A percentile compares a stretch with the other conserved stretches of the same genome.
phyloP scores from a whole-genome alignment of 78 protist genomes.

The Abeoforma whisleri region DNA sequence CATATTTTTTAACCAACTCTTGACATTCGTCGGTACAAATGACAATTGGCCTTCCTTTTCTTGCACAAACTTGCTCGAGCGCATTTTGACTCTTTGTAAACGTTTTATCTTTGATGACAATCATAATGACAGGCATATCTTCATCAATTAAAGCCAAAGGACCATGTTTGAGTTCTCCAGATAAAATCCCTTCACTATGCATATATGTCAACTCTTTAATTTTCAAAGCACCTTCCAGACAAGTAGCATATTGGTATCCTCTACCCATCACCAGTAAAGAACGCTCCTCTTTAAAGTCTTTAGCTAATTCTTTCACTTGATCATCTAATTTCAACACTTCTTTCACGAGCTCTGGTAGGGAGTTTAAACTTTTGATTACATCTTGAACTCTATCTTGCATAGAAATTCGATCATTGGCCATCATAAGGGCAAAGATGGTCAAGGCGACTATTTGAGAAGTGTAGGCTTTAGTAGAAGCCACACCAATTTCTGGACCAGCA shows the following conservation, averaged over 20 bases:
- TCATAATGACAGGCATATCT: slow-evolving; percentile 64
- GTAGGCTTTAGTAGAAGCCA: slow-evolving; percentile 97
- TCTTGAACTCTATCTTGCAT: slow-evolving; percentile 19
- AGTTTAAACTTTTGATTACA: slow-evolving; percentile 23
- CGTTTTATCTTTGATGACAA: slow-evolving; percentile 45
- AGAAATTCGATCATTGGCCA: slow-evolving; percentile 45
- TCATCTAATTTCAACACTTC: slow-evolving; percentile 30
- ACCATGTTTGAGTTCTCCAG: slow-evolving; percentile 96
- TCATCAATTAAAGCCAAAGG: slow-evolving; percentile 87
- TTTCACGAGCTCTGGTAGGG: slow-evolving; percentile 22
- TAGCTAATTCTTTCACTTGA: slow-evolving; percentile 51
- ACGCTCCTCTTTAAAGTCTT: slow-evolving; percentile 30
- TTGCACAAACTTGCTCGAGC: slow-evolving; percentile 51
- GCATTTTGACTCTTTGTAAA: slow-evolving; percentile 37
- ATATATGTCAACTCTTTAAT: slow-evolving; percentile 88
- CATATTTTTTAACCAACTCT: neutral
- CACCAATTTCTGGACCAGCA: slow-evolving; percentile 95
- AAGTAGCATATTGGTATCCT: slow-evolving; percentile 74
- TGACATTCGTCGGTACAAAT: slow-evolving; percentile 38
- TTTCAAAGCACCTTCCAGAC: slow-evolving; percentile 87
- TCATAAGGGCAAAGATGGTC: slow-evolving; percentile 48
- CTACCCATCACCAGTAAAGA: slow-evolving; percentile 79
- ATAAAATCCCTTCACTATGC: slow-evolving; percentile 82
- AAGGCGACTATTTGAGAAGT: slow-evolving; percentile 68
- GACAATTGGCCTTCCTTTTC: slow-evolving; percentile 51